Percentiles rank a stretch among this genome's conserved stretches.
These are phyloP conservation scores for Xylariales sp. DNA, from an alignment of 2,329 filamentous ascomycete species.

Conservation along the genomic window DNA sequence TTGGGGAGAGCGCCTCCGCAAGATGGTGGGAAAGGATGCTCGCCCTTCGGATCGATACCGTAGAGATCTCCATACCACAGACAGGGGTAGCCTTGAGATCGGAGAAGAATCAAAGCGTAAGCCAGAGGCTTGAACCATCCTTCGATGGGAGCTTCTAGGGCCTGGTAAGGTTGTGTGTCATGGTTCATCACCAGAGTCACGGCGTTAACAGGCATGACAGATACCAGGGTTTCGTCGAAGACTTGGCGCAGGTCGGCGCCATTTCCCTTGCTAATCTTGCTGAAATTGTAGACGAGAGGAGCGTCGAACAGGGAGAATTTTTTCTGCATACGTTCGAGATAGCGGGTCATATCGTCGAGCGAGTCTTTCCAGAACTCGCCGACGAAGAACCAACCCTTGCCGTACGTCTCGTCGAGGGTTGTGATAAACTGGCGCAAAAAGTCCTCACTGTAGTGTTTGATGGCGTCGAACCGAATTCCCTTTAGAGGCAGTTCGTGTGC, in stretches of 20 bases:
- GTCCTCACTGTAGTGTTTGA: slow-evolving; percentile 28
- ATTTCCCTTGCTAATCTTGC: slow-evolving; percentile 49
- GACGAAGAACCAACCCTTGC: slow-evolving; percentile 57
- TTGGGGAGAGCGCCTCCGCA: slow-evolving; percentile 52
- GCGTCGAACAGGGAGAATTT: slow-evolving; percentile 63
- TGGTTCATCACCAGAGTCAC: slow-evolving; percentile 67
- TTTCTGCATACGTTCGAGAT: slow-evolving; percentile 53
- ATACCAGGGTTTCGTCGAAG: slow-evolving; percentile 57
- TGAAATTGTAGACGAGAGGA: slow-evolving; percentile 66
- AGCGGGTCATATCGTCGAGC: slow-evolving; percentile 48
- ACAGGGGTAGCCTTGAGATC: slow-evolving; percentile 56
- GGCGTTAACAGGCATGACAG: slow-evolving; percentile 27
- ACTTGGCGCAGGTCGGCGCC: slow-evolving; percentile 59
- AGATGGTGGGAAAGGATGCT: slow-evolving; percentile 42
- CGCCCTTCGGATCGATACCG: slow-evolving; percentile 42
- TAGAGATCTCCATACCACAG: slow-evolving; percentile 70
- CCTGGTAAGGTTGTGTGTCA: slow-evolving; percentile 51
- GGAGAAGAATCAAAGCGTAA: slow-evolving; percentile 67
- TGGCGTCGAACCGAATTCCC: slow-evolving; percentile 29
- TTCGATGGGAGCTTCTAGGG: slow-evolving; percentile 51
- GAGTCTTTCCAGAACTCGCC: slow-evolving; percentile 68
- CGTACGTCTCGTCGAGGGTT: slow-evolving; percentile 21
- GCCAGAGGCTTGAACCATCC: slow-evolving; percentile 68
- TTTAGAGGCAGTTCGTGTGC: slow-evolving; percentile 21
- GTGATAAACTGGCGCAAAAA: slow-evolving; percentile 8